These are phyloP conservation scores for Teratosphaeria gauchensis DNA, from an alignment of 2,329 filamentous ascomycete species.

Conservation along the genomic window DNA sequence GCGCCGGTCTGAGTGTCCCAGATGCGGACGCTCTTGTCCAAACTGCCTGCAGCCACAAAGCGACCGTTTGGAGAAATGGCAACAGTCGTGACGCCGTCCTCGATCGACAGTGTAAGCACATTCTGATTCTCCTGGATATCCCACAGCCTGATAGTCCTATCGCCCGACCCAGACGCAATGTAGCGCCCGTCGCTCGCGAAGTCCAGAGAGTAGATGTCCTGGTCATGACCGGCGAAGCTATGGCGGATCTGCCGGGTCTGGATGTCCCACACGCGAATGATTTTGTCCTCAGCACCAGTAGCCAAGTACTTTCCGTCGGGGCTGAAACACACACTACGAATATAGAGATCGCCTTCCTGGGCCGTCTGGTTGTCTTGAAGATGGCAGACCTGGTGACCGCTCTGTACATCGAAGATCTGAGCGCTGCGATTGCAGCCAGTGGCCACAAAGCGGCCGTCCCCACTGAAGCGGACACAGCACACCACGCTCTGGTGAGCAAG, in stretches of 20 bases:
- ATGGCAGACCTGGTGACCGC: constrained; percentile 78
- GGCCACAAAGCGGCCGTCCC: constrained; percentile 89
- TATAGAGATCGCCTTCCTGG: constrained; percentile 86
- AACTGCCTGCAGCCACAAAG: constrained; percentile 84
- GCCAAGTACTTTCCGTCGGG: constrained; percentile 89
- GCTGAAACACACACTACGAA: constrained; percentile 96
- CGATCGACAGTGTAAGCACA: constrained; percentile 78
- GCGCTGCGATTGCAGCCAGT: constrained; percentile 97
- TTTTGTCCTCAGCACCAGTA: constrained; percentile 93
- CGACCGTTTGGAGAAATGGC: constrained; percentile 94
- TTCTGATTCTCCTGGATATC: constrained; percentile 79
- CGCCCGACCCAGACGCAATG: constrained; percentile 91
- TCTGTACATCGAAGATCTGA: constrained; percentile 93
- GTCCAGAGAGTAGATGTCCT: constrained; percentile 95
- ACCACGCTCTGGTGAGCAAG: constrained; percentile 92
- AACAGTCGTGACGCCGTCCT: constrained; percentile 94
- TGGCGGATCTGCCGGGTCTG: constrained; percentile 71
- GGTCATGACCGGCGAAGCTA: constrained; percentile 92
- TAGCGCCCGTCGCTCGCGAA: constrained; percentile 88
- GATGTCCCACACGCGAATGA: constrained; percentile 97
- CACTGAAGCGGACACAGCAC: constrained; percentile 94
- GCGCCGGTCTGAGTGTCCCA: constrained; percentile 86
- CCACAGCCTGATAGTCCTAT: constrained; percentile 91
- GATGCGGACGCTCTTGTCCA: constrained; percentile 95
- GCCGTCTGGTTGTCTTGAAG: constrained; percentile 83